A percentile compares a stretch with the other conserved stretches of the same genome.
Evolutionary conservation across 306 rosid species (phyloP).

Genomic region (Myrica gale): DNA sequence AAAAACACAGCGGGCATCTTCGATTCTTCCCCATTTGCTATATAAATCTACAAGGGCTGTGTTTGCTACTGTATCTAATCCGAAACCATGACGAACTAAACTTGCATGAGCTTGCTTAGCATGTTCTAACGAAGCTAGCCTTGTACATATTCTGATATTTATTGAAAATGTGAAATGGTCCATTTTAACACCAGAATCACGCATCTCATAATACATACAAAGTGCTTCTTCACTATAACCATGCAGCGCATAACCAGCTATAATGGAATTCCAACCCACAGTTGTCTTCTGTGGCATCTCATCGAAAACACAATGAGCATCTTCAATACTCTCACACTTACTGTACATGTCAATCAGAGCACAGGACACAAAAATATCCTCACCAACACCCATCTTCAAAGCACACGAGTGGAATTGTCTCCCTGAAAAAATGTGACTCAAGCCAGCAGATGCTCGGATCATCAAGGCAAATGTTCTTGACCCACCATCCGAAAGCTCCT

Average conservation of each 20-base stretch:
- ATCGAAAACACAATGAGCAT: constrained; percentile 72
- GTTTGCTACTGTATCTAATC: constrained; percentile 71
- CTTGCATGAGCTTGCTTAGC: constrained; percentile 91
- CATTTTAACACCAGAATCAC: constrained; percentile 53
- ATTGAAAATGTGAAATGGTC: constrained; percentile 86
- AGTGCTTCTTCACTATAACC: constrained; percentile 86
- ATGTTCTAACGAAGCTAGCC: constrained; percentile 74
- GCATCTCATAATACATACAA: constrained; percentile 61
- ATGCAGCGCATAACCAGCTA: constrained; percentile 81
- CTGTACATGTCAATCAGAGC: constrained; percentile 85
- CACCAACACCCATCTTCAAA: constrained; percentile 62
- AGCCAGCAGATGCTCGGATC: constrained; percentile 72
- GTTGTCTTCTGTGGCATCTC: constrained; percentile 74
- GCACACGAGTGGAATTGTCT: constrained; percentile 72
- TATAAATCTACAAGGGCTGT: constrained; percentile 82
- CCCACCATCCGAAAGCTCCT: constrained; percentile 49
- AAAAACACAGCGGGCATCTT: constrained; percentile 76
- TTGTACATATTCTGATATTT: constrained; percentile 66
- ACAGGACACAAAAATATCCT: constrained; percentile 60
- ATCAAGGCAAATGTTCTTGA: constrained; percentile 57
- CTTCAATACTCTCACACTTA: constrained; percentile 78
- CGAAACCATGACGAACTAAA: constrained; percentile 72
- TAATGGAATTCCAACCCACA: constrained; percentile 82
- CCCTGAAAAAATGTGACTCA: constrained; percentile 53
- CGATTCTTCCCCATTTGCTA: constrained; percentile 89